Evolutionary conservation across 2,329 filamentous ascomycete genomes (phyloP), one percentile per base, ranked within the genome.

Genomic region (Exophiala bonariae): DNA sequence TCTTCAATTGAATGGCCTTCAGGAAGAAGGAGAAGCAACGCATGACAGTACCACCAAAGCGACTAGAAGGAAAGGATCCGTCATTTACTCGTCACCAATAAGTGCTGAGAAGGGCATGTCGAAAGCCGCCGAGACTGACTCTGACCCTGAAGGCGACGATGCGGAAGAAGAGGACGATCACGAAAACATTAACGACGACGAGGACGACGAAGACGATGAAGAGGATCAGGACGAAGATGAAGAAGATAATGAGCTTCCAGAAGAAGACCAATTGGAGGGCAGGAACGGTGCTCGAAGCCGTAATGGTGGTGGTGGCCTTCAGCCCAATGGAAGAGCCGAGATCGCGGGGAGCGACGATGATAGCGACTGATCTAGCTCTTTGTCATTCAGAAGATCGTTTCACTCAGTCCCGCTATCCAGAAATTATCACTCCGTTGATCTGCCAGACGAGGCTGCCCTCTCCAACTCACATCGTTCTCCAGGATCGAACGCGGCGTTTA

Each of bases 1-100:
- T 56, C 56, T 52, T 38, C 50, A 38, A 54, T 59, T 58, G 58
- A 59, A 34, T 51, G 59, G 20, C 57, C 59, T 51, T 49, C 23
- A 26, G 23, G 23, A 26, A 6, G 23, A 6, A 6, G 23, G 11
- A 26, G 23, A 26, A 11, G 23, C 23, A 26, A 6, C 11, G 11
- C 23, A 6, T 6, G 23, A 11, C 23, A 26, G 11, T 26, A 11
- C 23, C 23, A 26, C 23, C 6, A 26, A 26, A 26, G 23, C 6
- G 6, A 26, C 23, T 50, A 32, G 6, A 52, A 54, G 31, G 55
- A 50, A 31, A 37, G 34, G n/a, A 33, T 14, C 10, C 16, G 20
- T 7, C 23, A 45, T 17, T 20, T n/a, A n/a, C n/a, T n/a, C n/a
- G n/a, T n/a, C n/a, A n/a, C 17, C 26, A 14, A 35, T 30, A 22